These are phyloP conservation scores for Vitellaria paradoxa DNA, from an alignment of 179 eudicot genomes.

Conservation along the genomic window DNA sequence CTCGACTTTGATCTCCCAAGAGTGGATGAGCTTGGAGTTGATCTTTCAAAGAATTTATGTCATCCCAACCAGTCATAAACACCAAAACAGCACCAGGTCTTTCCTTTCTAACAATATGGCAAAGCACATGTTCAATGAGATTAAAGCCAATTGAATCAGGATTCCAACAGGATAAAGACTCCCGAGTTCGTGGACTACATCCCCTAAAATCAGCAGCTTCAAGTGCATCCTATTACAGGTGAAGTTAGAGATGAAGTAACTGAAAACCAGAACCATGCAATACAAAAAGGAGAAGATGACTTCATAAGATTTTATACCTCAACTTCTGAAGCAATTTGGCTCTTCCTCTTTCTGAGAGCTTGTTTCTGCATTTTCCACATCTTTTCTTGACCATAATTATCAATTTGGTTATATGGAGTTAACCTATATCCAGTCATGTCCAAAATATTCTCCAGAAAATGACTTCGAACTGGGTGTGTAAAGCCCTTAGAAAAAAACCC, in stretches of 20 bases:
- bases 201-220: slow-evolving; percentile 54
- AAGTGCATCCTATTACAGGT: slow-evolving; percentile 51
- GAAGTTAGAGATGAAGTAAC: slow-evolving; percentile 2
- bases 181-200: slow-evolving; percentile 43
- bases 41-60: slow-evolving; percentile 68
- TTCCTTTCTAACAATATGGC: slow-evolving; percentile 59
- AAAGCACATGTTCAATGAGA: slow-evolving; percentile 68
- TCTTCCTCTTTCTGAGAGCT: slow-evolving; percentile 59
- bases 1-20: slow-evolving; percentile 69
- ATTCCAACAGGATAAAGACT: slow-evolving; percentile 79
- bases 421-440: slow-evolving; percentile 63
- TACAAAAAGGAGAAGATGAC: not conserved
- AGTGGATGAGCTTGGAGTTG: slow-evolving; percentile 74
- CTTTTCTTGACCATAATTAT: slow-evolving; percentile 79
- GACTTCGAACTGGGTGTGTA: slow-evolving; percentile 67
- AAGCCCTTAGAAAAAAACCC: slow-evolving; percentile 51
- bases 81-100: slow-evolving; percentile 79
- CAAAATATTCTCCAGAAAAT: slow-evolving; percentile 68
- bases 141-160: slow-evolving; percentile 83
- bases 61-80: slow-evolving; percentile 95
- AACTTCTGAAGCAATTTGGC: slow-evolving; percentile 72
- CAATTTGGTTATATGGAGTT: slow-evolving; percentile 67
- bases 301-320: slow-evolving; percentile 42
- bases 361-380: slow-evolving; percentile 82
- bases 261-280: not conserved